Conservation (phyloP, 345 rosid genomes). For the Gossypium herbaceum region DNA sequence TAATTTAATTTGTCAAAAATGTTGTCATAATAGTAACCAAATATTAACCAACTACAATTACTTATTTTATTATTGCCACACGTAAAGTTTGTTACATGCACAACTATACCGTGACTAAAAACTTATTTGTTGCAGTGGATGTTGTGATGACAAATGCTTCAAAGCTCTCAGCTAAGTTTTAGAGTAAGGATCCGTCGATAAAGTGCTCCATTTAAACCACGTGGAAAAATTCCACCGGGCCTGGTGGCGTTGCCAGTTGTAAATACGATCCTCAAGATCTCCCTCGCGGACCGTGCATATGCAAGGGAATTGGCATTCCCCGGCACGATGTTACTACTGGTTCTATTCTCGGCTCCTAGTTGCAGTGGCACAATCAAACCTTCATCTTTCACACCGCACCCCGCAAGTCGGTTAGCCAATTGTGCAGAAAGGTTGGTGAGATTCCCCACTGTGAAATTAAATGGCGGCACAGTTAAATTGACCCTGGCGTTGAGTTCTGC, state of each 20-base stretch:
- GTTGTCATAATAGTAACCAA: too few species aligned
- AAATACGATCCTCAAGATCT: constrained; percentile 37
- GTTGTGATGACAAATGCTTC: background rate
- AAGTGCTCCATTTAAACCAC: constrained; percentile 31
- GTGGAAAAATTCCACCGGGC: constrained; percentile 38
- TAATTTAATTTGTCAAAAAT: too few species aligned
- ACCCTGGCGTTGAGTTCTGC: constrained; percentile 37
- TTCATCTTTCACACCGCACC: constrained; percentile 42
- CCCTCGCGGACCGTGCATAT: constrained; percentile 27
- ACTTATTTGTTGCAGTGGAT: too few species aligned
- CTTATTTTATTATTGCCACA: too few species aligned
- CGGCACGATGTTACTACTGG: constrained; percentile 27
- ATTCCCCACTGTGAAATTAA: constrained; percentile 30
- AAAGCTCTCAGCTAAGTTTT: background rate
- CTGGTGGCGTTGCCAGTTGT: constrained; percentile 28
- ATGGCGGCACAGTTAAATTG: constrained; percentile 22
- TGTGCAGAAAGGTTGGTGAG: constrained; percentile 21
- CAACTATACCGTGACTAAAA: too few species aligned
- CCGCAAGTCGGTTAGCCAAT: constrained; percentile 30
- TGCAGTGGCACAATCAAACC: constrained; percentile 35
- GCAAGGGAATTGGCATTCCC: constrained; percentile 29
- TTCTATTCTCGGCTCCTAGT: constrained; percentile 36
- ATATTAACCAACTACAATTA: too few species aligned
- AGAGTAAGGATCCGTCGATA: background rate
- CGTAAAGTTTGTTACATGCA: too few species aligned